Base-by-base conservation (phyloP, 1,284 basidiomycete species). In the Apiotrichum gracile region DNA sequence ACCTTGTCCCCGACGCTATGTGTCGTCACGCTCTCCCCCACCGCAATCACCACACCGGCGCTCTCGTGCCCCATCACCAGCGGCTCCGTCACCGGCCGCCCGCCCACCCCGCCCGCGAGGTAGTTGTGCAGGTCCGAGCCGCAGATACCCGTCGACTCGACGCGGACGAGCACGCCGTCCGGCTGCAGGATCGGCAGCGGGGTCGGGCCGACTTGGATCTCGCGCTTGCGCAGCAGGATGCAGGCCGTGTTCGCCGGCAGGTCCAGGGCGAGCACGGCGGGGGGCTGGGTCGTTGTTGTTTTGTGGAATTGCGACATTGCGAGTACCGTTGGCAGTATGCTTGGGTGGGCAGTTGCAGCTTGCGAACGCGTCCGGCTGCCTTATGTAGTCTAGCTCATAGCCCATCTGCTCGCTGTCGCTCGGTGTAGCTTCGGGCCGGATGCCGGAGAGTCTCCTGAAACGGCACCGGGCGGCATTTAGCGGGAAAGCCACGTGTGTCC, bases 1-100 rank as follows among this genome's bases (percentile, higher is more conserved):
- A 77, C 74, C 35, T 78, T 64, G 61, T 82, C 80, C 42, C 82
- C 75, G 29, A 71, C 57, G 46, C 73, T 70, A 55, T 73, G 67
- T 4, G 63, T 67, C 19, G 59, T 72, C 4, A 76, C 73, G 22
- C 65, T 44, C 24, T 69, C 66, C 12, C 74, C 74, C 1, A 76
- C 71, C 26, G 69, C 68, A 47, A 72, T 67, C 38, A 73, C 72
- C 58, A 68, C 68, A 41, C 73, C 73, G 1, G 69, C 65, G 19
- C 58, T 64, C 62, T 77, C 74, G 52, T 77, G 74, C 4, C 74
- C 74, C 63, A 75, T 69, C 4, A 74, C 68, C 40, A 75, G 67
- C n/a, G 75, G 74, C 42, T 72, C 58, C 6, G 55, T 64, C 26
- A 73, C 65, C 4, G 72, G 70, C 21, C 70, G 52, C 4, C 72